Evolutionary conservation across 2,329 filamentous ascomycete genomes (phyloP), one percentile per base, ranked within the genome.

Genomic region (Tolypocladium ovalisporum): DNA sequence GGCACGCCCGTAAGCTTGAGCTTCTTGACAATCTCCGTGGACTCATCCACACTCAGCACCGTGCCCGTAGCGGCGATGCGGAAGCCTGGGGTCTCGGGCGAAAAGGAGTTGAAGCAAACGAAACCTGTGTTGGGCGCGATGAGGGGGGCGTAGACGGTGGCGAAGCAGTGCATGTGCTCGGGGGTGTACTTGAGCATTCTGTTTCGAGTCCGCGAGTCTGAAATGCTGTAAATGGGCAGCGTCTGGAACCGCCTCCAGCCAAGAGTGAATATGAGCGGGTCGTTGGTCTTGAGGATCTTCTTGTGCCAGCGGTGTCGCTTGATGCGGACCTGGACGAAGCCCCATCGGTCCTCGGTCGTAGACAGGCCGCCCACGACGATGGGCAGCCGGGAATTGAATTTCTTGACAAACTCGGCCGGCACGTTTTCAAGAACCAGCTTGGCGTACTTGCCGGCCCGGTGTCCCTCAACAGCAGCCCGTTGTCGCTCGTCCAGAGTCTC

Each of bases 151-250:
- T 96, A 97, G 73, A 97, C 91, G 54, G 92, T 96, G 44, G 84
- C 94, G 70, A 96, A 96, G 76, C 95, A 99, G 75, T 97, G 94
- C 91, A 97, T 97, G 70, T 99, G 94, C 77, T 99, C 95, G 0
- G 94, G 95, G 0, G 93, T 97, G 73, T 99, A 99, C 73, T 99
- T 99, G 61, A 99, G 82, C 93, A 99, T 97, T 58, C 94, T 86
- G 74, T 97, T 97, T 62, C 94, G 83, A 32, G 90, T 95, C 64
- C 94, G 85, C 60, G 89, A 96, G 72, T 97, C 94, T 29, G 90
- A 94, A 58, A 94, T 96, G 75, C 88, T 94, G 82, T 97, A 99
- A 59, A 97, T 85, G 22, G 93, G 93, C 64, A 94, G 78, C 7
- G 88, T 87, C 74, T 97, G 94, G 78, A 99, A 99, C 60, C 94